Conservation (phyloP, 2,329 filamentous ascomycete species). For the Colletotrichum paranaense region DNA sequence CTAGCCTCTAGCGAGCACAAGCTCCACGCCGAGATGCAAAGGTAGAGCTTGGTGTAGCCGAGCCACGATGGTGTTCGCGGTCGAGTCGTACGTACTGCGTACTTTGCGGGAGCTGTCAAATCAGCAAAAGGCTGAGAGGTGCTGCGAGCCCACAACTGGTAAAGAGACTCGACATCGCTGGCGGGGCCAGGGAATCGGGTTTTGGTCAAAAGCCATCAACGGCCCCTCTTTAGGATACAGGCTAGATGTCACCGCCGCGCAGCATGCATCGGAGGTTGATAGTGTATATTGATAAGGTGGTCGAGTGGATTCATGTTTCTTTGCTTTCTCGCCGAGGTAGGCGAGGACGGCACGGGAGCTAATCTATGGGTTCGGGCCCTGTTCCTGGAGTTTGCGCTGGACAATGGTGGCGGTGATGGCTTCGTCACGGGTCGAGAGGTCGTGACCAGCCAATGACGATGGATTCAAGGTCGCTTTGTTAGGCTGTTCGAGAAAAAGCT, state of each 20-base stretch:
- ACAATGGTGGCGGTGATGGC: conserved; percentile 23
- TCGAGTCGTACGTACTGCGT: conserved; percentile 3
- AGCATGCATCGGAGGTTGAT: not conserved
- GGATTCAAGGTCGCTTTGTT: not conserved
- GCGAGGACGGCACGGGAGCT: conserved; percentile 5
- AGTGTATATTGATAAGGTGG: conserved; percentile 9
- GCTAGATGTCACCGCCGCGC: not conserved
- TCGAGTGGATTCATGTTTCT: not conserved
- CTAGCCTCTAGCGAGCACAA: not conserved
- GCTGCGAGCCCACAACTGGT: not conserved
- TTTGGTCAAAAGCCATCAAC: not conserved
- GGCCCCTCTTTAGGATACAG: not conserved
- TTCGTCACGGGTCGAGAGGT: not conserved
- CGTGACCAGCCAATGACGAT: not conserved
- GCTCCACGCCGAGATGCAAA: not conserved
- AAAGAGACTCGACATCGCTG: not conserved
- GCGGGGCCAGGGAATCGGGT: not conserved
- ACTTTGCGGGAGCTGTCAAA: not conserved
- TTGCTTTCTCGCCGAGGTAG: not conserved
- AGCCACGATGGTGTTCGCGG: conserved; percentile 23
- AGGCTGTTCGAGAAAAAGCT: not conserved
- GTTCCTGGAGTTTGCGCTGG: conserved; percentile 18
- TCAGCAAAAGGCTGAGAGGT: not conserved
- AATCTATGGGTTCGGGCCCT: not conserved
- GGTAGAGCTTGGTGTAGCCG: conserved; percentile 6